These are phyloP conservation scores for Leishmania arabica DNA, from an alignment of 208 protist species.

Conservation along the genomic window DNA sequence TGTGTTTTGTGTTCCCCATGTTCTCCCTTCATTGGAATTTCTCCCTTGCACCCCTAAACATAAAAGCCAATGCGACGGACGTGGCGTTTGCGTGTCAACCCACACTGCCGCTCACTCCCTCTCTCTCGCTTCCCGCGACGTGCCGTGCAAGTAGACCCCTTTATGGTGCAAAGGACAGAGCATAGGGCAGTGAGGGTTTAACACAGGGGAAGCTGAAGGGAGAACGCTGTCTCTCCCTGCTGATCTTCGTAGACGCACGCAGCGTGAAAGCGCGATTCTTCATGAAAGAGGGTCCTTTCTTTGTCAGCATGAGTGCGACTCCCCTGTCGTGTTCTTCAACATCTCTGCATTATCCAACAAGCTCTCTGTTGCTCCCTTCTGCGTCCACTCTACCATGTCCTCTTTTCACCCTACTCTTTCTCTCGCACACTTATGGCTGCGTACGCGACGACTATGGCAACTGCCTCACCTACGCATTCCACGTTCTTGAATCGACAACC, in stretches of 20 bases:
- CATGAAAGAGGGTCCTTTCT: not conserved
- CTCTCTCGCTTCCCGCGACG: not conserved
- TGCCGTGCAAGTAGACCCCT: not conserved
- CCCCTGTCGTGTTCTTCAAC: no score
- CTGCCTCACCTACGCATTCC: not conserved
- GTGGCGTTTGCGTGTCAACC: not conserved
- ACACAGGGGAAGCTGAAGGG: not conserved
- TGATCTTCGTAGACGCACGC: not conserved
- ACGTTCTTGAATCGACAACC: not conserved
- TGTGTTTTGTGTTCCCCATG: not conserved
- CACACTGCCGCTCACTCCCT: not conserved
- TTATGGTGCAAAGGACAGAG: not conserved
- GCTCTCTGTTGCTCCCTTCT: not conserved
- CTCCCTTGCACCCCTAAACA: not conserved
- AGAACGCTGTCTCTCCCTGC: not conserved
- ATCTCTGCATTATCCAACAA: not conserved
- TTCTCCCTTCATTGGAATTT: not conserved
- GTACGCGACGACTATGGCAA: not conserved
- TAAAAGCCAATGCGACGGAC: not conserved
- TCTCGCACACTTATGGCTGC: not conserved
- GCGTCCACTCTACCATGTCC: not conserved
- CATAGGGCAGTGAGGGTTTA: not conserved
- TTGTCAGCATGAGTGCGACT: not conserved
- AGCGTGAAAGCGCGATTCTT: not conserved
- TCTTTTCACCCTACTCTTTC: not conserved